A percentile compares a stretch with the other conserved stretches of the same genome.
phyloP scores from a whole-genome alignment of 805 yeast species.

The Yarrowia sp. region DNA sequence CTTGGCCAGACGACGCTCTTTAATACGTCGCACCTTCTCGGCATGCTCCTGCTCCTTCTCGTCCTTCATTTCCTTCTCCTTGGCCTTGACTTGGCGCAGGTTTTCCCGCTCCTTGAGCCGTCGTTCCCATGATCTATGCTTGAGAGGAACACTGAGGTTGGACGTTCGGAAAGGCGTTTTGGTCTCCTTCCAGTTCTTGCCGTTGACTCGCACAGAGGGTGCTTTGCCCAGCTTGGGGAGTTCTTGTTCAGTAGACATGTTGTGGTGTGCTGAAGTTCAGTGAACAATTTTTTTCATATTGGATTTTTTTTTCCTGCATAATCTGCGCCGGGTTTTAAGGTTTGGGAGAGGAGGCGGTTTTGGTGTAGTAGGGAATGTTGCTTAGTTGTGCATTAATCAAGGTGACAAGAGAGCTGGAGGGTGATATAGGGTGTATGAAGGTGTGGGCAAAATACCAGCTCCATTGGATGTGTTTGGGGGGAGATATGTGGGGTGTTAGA shows the following conservation, averaged over 20 bases:
- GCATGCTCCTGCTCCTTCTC: conserved; percentile 67
- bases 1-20: conserved; percentile 73
- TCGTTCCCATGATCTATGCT: conserved; percentile 53
- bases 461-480: too few relatives aligned
- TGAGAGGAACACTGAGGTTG: conserved; percentile 50
- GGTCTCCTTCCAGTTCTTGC: conserved; percentile 42
- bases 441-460: too few relatives aligned
- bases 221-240: conserved; percentile 18
- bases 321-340: not conserved
- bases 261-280: not conserved
- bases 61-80: conserved; percentile 68
- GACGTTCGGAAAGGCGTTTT: conserved; percentile 39
- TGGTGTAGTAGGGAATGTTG: too few relatives aligned
- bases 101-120: conserved; percentile 65
- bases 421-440: too few relatives aligned
- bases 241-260: not conserved
- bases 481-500: too few relatives aligned
- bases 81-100: conserved; percentile 64
- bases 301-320: conserved; percentile 7
- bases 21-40: conserved; percentile 44
- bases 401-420: too few relatives aligned
- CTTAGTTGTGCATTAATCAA: too few relatives aligned
- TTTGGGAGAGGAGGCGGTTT: not conserved
- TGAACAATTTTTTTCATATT: not conserved
- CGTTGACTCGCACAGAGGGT: conserved; percentile 36